phyloP scores from a whole-genome alignment of 768 basidiomycete species.

The Tulasnella sp. region DNA sequence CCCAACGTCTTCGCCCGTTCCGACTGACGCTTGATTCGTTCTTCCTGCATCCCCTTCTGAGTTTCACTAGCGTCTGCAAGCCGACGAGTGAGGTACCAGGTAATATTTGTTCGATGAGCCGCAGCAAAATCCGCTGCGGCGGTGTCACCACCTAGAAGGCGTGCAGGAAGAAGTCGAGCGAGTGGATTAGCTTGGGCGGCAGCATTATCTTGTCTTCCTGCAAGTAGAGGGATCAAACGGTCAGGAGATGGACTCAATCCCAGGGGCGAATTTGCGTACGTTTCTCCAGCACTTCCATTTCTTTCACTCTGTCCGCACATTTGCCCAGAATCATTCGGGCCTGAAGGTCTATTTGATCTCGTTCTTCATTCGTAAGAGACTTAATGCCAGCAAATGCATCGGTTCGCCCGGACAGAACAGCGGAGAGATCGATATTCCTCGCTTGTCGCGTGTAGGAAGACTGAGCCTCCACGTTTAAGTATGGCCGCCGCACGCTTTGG shows the following conservation, averaged over 20 bases:
- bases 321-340: slow-evolving; percentile 78
- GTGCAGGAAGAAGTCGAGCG: slow-evolving; percentile 64
- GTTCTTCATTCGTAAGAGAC: slow-evolving; percentile 79
- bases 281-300: slow-evolving; percentile 85
- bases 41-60: slow-evolving; percentile 89
- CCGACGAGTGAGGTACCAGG: slow-evolving; percentile 82
- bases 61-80: slow-evolving; percentile 72
- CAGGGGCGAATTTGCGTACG: slow-evolving; percentile 53
- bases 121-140: slow-evolving; percentile 68
- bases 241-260: slow-evolving; percentile 28
- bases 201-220: slow-evolving; percentile 65
- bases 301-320: slow-evolving; percentile 80
- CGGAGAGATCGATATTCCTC: slow-evolving; percentile 54
- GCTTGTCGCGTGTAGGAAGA: slow-evolving; percentile 52
- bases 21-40: slow-evolving; percentile 80
- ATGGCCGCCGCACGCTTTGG: slow-evolving; percentile 71
- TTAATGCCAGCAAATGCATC: slow-evolving; percentile 60
- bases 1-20: slow-evolving; percentile 82
- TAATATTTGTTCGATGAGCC: slow-evolving; percentile 90
- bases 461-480: slow-evolving; percentile 73
- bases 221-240: slow-evolving; percentile 29
- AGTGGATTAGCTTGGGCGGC: slow-evolving; percentile 63
- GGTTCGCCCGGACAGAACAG: slow-evolving; percentile 38
- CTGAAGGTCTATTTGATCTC: slow-evolving; percentile 94
- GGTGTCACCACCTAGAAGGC: slow-evolving; percentile 53